Conservation (phyloP, 140 eudicot species). For the Flaveria floridana region DNA sequence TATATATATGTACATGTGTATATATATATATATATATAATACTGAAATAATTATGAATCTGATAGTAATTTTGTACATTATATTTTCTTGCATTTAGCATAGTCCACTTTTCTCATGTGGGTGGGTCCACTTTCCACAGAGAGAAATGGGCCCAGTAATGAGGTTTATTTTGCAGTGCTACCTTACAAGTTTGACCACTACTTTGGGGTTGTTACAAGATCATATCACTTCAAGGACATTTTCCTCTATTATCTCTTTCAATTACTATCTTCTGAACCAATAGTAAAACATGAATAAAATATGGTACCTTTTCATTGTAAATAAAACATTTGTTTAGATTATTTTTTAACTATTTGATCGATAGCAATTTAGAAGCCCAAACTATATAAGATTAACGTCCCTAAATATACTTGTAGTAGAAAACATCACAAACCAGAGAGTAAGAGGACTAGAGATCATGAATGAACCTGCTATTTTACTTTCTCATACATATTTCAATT, state of each 20-base stretch:
- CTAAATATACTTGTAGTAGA: too few relatives aligned
- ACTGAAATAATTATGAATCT: background rate
- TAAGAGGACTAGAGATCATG: too few relatives aligned
- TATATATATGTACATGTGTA: too few relatives aligned
- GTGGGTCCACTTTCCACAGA: constrained; percentile 34
- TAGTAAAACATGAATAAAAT: background rate
- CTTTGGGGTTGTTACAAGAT: constrained; percentile 44
- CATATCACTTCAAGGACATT: constrained; percentile 37
- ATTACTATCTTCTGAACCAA: background rate
- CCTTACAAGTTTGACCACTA: constrained; percentile 51
- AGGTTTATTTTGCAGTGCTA: constrained; percentile 43
- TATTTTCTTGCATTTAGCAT: constrained; percentile 27
- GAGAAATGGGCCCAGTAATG: constrained; percentile 39
- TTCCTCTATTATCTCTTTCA: constrained; percentile 8
- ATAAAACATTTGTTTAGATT: background rate
- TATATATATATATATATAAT: too few relatives aligned
- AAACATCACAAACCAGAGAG: too few relatives aligned
- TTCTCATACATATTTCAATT: too few relatives aligned
- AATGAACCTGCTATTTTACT: too few relatives aligned
- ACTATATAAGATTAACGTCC: background rate
- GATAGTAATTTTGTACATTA: constrained; percentile 26
- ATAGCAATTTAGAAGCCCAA: background rate
- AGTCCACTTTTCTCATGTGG: constrained; percentile 42
- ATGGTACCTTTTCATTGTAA: background rate
- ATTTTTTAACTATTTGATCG: background rate